These are phyloP conservation scores for Marasmius fiardii DNA, from an alignment of 1,284 basidiomycete species.

Conservation along the genomic window DNA sequence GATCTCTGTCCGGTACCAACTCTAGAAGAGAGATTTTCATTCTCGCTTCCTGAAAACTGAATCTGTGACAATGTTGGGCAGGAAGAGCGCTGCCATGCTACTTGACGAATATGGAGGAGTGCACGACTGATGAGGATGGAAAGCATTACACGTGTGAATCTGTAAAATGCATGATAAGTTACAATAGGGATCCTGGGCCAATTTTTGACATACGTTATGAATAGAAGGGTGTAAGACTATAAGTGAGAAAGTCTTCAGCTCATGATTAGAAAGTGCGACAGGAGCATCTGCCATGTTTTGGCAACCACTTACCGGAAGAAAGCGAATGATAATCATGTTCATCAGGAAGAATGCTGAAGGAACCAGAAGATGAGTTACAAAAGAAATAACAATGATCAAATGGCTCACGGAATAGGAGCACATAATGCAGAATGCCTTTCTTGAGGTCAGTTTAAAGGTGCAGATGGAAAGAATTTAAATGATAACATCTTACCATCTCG, in stretches of 20 bases:
- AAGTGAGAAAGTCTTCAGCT: too few relatives aligned
- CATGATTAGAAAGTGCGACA: too few relatives aligned
- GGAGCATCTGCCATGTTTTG: too few relatives aligned
- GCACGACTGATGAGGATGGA: slow-evolving; percentile 17
- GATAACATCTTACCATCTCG: background rate
- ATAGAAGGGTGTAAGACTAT: background rate
- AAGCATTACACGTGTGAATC: slow-evolving; percentile 18
- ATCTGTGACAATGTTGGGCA: too few relatives aligned
- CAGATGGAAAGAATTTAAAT: background rate
- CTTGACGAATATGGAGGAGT: slow-evolving; percentile 5
- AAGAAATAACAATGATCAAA: too few relatives aligned
- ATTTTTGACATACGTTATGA: background rate
- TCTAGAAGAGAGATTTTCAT: too few relatives aligned
- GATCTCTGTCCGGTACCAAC: too few relatives aligned
- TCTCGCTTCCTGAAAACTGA: too few relatives aligned
- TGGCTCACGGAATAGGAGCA: background rate
- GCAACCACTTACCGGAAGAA: too few relatives aligned
- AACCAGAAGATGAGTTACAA: background rate
- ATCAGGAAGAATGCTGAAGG: background rate
- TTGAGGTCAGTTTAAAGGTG: background rate
- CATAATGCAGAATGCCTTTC: background rate
- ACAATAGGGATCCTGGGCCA: background rate
- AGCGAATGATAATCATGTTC: background rate
- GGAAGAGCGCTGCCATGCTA: background rate
- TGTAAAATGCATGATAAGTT: slow-evolving; percentile 15